Evolutionary conservation across 495 filamentous ascomycete species (phyloP), one percentile per base, ranked within the genome.

Genomic region (Articulospora tetracladia): DNA sequence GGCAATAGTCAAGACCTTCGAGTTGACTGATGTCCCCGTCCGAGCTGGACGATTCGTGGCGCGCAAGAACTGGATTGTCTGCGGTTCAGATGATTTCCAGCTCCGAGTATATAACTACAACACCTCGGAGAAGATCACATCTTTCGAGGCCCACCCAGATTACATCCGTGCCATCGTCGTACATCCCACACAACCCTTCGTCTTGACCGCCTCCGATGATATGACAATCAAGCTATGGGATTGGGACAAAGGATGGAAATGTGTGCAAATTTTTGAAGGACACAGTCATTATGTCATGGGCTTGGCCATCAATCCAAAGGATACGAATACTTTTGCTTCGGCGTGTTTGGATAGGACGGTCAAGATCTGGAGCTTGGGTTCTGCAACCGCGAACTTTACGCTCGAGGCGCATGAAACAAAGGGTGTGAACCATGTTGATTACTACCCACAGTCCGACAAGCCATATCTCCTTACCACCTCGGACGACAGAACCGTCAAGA

Each of bases 191-290:
- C 92, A 96, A 69, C 93, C 94, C 11, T 98, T 97, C 66, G 91
- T 98, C 48, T 80, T 99, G 28, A 99, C 95, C 34, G 94, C 94
- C 54, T 92, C 89, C 59, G 95, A 99, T 90, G 94, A 99, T 69
- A 98, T 98, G 94, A 97, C 91, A 34, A 97, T 99, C 67, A 97
- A 96, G 78, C 79, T 97, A 56, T 99, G 95, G 95, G 92, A 99
- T 75, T 99, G 94, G 94, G 94, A 98, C 66, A 93, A 91, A 71
- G 83, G 83, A 63, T 99, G 95, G 95, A 98, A 97, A 73, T 97
- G 93, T 66, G 91, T 98, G 19, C 91, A 97, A 71, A 87, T 97
- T 44, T 99, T 97, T 67, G 94, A 99, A 71, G 94, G 94, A n/a
- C 96, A 99, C 69, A 89, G 86, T 67, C 92, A 97, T 75, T 97